phyloP scores from a whole-genome alignment of 768 basidiomycete species.

The Suillus paluster region DNA sequence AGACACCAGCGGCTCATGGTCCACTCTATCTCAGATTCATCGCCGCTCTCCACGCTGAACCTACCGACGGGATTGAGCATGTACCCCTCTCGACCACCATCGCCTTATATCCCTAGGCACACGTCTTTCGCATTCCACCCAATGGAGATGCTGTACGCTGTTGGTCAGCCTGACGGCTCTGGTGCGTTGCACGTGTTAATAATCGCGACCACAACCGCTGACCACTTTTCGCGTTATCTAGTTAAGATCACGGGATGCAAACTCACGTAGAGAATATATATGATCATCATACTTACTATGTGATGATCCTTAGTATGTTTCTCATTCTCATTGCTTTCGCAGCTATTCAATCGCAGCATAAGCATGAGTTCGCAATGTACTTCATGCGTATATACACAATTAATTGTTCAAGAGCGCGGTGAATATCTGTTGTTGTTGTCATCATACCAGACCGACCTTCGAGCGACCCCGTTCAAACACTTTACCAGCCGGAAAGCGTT shows the following conservation, averaged over 20 bases:
- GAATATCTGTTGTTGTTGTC: too few species aligned
- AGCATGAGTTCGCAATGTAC: conserved; percentile 13
- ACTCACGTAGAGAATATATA: conserved; percentile 32
- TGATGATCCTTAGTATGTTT: background rate
- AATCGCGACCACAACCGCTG: conserved; percentile 5
- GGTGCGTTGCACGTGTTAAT: conserved; percentile 38
- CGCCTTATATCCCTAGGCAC: conserved; percentile 61
- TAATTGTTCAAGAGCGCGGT: conserved; percentile 23
- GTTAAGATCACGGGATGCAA: conserved; percentile 66
- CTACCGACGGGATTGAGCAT: conserved; percentile 59
- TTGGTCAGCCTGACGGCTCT: conserved; percentile 73
- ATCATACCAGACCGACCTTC: too few species aligned
- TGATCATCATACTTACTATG: background rate
- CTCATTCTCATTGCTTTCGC: background rate
- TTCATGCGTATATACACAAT: conserved; percentile 11
- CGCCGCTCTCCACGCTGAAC: conserved; percentile 46
- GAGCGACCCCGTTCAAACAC: too few species aligned
- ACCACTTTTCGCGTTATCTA: conserved; percentile 24
- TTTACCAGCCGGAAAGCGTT: too few species aligned
- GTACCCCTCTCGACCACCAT: conserved; percentile 60
- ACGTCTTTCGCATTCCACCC: conserved; percentile 83
- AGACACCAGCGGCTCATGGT: conserved; percentile 66
- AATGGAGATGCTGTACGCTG: conserved; percentile 80
- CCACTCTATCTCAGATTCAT: conserved; percentile 52
- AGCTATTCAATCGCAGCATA: conserved; percentile 23